phyloP scores from a whole-genome alignment of 1,284 basidiomycete genomes.

The Binderoboletus segoi region DNA sequence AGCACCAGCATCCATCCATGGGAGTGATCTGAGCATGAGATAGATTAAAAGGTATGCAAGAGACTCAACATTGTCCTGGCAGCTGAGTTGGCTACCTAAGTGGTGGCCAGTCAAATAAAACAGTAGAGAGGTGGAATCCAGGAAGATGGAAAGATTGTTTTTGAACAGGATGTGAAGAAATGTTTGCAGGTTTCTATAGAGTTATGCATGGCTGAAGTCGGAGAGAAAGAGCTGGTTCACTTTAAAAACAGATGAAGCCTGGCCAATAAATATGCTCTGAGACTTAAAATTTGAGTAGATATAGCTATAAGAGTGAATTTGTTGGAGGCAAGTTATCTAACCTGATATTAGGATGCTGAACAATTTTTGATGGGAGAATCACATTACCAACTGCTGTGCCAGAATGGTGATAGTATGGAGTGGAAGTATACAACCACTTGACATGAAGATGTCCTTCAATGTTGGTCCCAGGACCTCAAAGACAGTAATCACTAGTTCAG shows the following conservation, averaged over 20 bases:
- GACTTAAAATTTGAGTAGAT: not conserved
- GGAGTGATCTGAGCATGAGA: not conserved
- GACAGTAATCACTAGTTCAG: no score
- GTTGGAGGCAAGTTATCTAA: not conserved
- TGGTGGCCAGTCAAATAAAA: not conserved
- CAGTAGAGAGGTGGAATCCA: no score
- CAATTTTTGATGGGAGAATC: not conserved
- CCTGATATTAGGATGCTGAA: no score
- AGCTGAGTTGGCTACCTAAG: not conserved
- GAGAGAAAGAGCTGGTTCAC: not conserved
- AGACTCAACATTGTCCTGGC: not conserved
- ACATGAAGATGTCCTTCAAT: no score
- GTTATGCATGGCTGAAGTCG: not conserved
- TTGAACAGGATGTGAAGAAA: not conserved
- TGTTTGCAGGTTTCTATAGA: not conserved
- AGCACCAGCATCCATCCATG: not conserved
- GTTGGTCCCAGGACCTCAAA: no score
- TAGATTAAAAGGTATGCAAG: not conserved
- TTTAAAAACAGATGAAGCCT: no score
- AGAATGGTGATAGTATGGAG: not conserved
- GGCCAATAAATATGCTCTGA: not conserved
- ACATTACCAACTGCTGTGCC: not conserved
- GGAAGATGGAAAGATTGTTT: not conserved
- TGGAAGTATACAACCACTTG: no score
- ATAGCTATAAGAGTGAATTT: not conserved